Evolutionary conservation across 2,329 filamentous ascomycete genomes (phyloP).

Genomic region (Beauveria caledonica): DNA sequence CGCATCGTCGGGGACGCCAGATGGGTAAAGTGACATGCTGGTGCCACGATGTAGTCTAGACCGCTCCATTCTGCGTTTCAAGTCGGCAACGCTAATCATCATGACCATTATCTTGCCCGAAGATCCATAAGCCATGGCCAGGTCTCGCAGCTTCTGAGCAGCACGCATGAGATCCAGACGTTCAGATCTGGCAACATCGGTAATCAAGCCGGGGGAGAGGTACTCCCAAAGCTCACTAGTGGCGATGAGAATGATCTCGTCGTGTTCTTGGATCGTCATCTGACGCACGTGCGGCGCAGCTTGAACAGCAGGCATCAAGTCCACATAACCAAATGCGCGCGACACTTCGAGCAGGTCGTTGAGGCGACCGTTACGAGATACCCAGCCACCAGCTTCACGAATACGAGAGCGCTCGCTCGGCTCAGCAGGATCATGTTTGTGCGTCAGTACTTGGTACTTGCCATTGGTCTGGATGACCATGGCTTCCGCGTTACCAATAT

Average conservation of each 20-base stretch:
- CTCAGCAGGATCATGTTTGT: constrained; percentile 90
- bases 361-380: constrained; percentile 86
- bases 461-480: constrained; percentile 88
- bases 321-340: constrained; percentile 88
- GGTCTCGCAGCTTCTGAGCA: constrained; percentile 85
- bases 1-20: constrained; percentile 62
- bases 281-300: constrained; percentile 79
- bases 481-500: constrained; percentile 93
- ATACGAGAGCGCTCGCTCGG: constrained; percentile 77
- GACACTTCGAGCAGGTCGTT: constrained; percentile 91
- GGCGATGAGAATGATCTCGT: constrained; percentile 88
- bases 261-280: constrained; percentile 71
- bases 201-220: constrained; percentile 78
- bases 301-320: constrained; percentile 86
- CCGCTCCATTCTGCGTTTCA: constrained; percentile 74
- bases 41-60: constrained; percentile 66
- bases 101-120: constrained; percentile 97
- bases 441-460: constrained; percentile 72
- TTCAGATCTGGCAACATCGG: constrained; percentile 83
- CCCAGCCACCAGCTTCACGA: constrained; percentile 88
- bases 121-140: constrained; percentile 92
- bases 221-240: constrained; percentile 95
- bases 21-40: constrained; percentile 78
- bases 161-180: constrained; percentile 88
- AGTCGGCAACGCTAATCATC: constrained; percentile 87